Evolutionary conservation across 305 asterid genomes (phyloP).

Genomic region (Fraxinus floribunda): DNA sequence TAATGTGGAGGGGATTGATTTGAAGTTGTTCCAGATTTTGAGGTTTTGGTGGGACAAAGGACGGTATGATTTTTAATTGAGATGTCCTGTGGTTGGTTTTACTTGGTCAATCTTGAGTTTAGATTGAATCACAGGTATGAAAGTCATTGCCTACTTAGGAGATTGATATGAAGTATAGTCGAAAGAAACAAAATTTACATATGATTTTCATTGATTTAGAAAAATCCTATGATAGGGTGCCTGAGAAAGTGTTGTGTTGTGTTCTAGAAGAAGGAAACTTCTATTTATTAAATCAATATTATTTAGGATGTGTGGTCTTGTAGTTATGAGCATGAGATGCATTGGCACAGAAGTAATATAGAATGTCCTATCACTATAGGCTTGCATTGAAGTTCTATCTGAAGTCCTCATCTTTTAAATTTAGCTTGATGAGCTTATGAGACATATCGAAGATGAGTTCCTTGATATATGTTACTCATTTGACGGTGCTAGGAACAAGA

Average conservation of each 20-base stretch:
- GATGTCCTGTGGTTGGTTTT: not conserved
- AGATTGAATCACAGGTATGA: not conserved
- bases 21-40: not conserved
- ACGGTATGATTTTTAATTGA: not conserved
- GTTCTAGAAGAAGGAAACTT: not conserved
- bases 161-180: not conserved
- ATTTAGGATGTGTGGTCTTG: not conserved
- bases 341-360: not conserved
- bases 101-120: not conserved
- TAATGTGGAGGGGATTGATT: not conserved
- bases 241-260: not conserved
- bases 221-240: not conserved
- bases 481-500: not conserved
- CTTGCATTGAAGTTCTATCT: not conserved
- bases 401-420: not conserved
- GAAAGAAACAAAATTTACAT: not conserved
- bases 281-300: not conserved
- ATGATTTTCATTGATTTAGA: not conserved
- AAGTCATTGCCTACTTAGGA: not conserved
- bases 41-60: not conserved
- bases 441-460: not conserved
- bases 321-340: not conserved
- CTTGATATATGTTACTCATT: not conserved
- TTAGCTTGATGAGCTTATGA: not conserved
- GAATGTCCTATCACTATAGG: not conserved